Evolutionary conservation across 257 asterid species (phyloP), one percentile per base, ranked within the genome.

Genomic region (Solanum chmielewskii): DNA sequence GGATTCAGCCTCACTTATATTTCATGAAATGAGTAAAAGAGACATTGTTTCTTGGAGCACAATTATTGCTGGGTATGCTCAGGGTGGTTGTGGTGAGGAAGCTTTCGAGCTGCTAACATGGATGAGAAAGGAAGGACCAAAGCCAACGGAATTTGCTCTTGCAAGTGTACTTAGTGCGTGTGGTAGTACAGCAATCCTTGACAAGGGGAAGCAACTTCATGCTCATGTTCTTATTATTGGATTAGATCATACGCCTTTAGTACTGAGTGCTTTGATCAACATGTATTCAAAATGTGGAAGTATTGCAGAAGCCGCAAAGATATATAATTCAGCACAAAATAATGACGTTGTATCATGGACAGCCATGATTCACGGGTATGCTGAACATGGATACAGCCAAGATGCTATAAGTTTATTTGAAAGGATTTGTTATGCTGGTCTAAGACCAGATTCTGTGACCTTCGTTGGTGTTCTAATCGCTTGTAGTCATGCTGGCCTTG

Each of bases 271-370:
- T 86, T 84, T 94, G 66, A 94, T 96, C 84, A 93, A 90, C 86
- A 94, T 96, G 99, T 95, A 96, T 81, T 90, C 98, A 21, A 96
- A 96, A 92, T 95, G 98, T 66, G 98, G 98, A 81, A 94, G 93
- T 89, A 89, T 96, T 81, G 89, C 68, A 70, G 98, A 94, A 83
- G 98, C 98, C 12, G 92, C 89, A 10, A 87, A 39, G 47, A 86
- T 90, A 33, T 95, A 94, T 47, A 71, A 89, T 35, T 80, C 83
- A 66, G 91, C 93, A 31, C 91, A 90, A 88, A 86, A 88, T 44
- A 89, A 92, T 88, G 98, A 95, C 88, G 90, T 95, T 66, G 90
- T 94, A 39, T 94, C 98, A 41, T 97, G 98, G 98, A 97, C 98
- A 8, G 96, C 98, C 89, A 94, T 95, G 98, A 97, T 97, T 78